Evolutionary conservation across 2,329 filamentous ascomycete species (phyloP).

Genomic region (Aureobasidium zeae): DNA sequence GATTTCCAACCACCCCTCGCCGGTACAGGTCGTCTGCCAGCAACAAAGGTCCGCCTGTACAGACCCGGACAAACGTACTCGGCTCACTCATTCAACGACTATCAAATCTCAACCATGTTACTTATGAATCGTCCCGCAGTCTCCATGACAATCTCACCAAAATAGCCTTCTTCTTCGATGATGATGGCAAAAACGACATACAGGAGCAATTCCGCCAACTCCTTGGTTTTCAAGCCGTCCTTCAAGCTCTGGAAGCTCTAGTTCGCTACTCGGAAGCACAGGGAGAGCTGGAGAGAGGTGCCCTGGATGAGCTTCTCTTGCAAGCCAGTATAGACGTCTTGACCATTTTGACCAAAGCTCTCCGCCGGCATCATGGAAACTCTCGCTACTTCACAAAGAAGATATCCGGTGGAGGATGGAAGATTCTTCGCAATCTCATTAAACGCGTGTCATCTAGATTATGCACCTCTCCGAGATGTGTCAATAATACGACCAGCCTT

Average conservation of each 20-base stretch:
- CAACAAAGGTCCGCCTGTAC: slow-evolving; percentile 15
- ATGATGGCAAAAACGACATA: slow-evolving; percentile 10
- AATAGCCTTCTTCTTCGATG: slow-evolving; percentile 11
- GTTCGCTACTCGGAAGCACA: not conserved
- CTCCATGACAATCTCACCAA: slow-evolving; percentile 13
- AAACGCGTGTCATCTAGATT: not conserved
- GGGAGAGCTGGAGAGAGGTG: not conserved
- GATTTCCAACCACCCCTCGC: not conserved
- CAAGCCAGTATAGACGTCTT: slow-evolving; percentile 39
- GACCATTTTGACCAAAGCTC: slow-evolving; percentile 62
- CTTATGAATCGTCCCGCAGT: slow-evolving; percentile 10
- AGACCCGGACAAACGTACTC: slow-evolving; percentile 12
- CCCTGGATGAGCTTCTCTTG: not conserved
- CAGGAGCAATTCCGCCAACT: slow-evolving; percentile 76
- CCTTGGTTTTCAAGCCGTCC: slow-evolving; percentile 64
- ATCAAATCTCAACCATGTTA: slow-evolving; percentile 1
- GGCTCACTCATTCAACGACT: slow-evolving; percentile 16
- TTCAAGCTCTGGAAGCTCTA: slow-evolving; percentile 52
- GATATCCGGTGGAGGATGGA: slow-evolving; percentile 70
- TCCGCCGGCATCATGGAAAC: slow-evolving; percentile 77
- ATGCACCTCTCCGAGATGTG: not conserved
- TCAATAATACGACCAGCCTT: not conserved
- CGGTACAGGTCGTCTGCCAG: slow-evolving; percentile 19
- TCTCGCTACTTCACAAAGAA: slow-evolving; percentile 72
- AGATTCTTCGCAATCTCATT: slow-evolving; percentile 63